Evolutionary conservation across 129 eudicot species (phyloP).

Genomic region (carrot (Daucus carota)): DNA sequence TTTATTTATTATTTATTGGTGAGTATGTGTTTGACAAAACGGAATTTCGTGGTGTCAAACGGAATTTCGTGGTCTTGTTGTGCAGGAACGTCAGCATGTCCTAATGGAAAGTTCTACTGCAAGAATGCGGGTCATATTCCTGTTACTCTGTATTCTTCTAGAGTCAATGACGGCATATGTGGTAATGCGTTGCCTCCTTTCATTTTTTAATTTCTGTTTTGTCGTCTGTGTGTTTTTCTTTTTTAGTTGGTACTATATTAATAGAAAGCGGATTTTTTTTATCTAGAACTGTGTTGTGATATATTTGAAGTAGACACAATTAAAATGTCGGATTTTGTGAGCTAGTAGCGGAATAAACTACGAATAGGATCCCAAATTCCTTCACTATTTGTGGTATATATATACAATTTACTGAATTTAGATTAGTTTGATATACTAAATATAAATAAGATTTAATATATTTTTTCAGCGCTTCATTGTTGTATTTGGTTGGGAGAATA

Average conservation of each 20-base stretch:
- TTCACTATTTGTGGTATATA: background rate
- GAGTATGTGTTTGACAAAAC: background rate
- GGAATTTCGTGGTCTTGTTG: slow-evolving; percentile 8
- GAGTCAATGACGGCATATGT: slow-evolving; percentile 96
- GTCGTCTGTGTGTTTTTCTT: background rate
- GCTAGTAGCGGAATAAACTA: background rate
- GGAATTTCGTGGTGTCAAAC: background rate
- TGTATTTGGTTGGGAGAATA: too few relatives aligned
- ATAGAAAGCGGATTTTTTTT: background rate
- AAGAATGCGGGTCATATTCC: slow-evolving; percentile 74
- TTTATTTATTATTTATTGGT: background rate
- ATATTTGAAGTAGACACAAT: background rate
- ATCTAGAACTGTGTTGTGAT: background rate
- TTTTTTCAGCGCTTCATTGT: too few relatives aligned
- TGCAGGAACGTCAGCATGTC: slow-evolving; percentile 99
- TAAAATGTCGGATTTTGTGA: background rate
- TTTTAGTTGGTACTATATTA: background rate
- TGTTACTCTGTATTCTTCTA: slow-evolving; percentile 52
- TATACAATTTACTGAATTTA: background rate
- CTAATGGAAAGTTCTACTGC: slow-evolving; percentile 69
- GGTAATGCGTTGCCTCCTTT: slow-evolving; percentile 33
- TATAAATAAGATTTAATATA: too few relatives aligned
- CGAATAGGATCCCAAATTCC: background rate
- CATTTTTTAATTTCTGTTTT: background rate
- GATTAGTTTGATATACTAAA: background rate